phyloP scores from a whole-genome alignment of 106 monocot species.

The Phalaenopsis equestris region DNA sequence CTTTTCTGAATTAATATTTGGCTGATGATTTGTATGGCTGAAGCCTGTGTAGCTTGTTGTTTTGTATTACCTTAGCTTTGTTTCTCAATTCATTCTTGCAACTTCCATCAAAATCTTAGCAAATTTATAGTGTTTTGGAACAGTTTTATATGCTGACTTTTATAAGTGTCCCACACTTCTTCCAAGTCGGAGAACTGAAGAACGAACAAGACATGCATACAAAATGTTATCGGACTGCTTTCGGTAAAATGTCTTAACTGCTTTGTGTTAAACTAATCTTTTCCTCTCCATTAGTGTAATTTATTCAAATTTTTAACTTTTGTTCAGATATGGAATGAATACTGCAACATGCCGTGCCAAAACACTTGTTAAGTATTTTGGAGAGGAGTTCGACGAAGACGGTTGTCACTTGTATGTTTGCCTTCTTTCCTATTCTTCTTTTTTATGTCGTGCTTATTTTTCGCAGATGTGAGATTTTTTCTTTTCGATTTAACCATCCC shows the following conservation, averaged over 20 bases:
- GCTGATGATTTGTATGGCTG: background rate
- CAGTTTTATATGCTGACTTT: constrained; percentile 82
- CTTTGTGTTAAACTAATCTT: background rate
- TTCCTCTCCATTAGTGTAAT: background rate
- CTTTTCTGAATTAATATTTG: background rate
- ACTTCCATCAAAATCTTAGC: background rate
- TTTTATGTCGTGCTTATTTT: background rate
- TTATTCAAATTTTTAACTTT: background rate
- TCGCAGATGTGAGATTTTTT: background rate
- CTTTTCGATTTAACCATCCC: background rate
- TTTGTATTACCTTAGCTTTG: background rate
- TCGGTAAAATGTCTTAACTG: constrained; percentile 28
- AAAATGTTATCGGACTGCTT: constrained; percentile 90
- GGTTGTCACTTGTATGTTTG: constrained; percentile 58
- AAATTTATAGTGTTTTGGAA: constrained; percentile 7
- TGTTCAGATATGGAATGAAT: constrained; percentile 78
- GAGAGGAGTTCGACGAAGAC: constrained; percentile 59
- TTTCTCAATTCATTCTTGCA: background rate
- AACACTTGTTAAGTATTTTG: constrained; percentile 85
- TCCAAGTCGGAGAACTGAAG: constrained; percentile 79
- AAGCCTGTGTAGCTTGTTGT: background rate
- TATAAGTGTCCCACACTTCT: constrained; percentile 76
- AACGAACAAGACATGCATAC: constrained; percentile 72
- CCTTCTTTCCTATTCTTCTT: background rate
- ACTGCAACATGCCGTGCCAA: constrained; percentile 73